A percentile compares a stretch with the other conserved stretches of the same genome.
These are phyloP conservation scores for Solanum pennellii DNA, from an alignment of 257 asterid species.

Conservation along the genomic window DNA sequence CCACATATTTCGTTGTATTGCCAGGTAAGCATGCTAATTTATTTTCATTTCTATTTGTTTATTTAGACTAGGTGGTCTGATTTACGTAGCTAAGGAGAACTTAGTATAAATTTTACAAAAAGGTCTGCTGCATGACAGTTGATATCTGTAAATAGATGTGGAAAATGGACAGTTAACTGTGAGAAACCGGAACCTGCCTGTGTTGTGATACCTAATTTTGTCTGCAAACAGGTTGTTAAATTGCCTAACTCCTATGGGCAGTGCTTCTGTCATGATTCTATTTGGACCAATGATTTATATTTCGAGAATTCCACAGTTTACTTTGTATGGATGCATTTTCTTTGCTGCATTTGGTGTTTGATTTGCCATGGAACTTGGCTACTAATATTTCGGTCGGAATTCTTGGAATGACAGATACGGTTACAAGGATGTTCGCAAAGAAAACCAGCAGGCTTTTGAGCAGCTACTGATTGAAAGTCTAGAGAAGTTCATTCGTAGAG, in stretches of 20 bases:
- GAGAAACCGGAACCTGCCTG: neutral
- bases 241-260: neutral
- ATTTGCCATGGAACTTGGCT: neutral
- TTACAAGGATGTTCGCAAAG: conserved; percentile 91
- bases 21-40: conserved; percentile 42
- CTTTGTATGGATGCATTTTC: neutral
- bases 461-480: conserved; percentile 88
- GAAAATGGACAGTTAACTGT: neutral
- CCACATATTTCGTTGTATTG: conserved; percentile 94
- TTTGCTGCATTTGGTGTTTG: neutral
- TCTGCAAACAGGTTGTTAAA: neutral
- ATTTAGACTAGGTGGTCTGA: neutral
- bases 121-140: neutral
- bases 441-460: conserved; percentile 84
- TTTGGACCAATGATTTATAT: neutral
- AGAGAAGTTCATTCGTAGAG: conserved; percentile 81
- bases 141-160: neutral
- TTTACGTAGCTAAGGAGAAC: neutral
- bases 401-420: conserved; percentile 56
- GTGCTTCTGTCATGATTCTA: neutral
- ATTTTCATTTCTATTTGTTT: neutral
- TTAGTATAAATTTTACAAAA: neutral
- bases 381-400: neutral
- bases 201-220: neutral
- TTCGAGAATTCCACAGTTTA: neutral